Base-by-base conservation (phyloP, 2,329 filamentous ascomycete species). In the Nemania sp. region DNA sequence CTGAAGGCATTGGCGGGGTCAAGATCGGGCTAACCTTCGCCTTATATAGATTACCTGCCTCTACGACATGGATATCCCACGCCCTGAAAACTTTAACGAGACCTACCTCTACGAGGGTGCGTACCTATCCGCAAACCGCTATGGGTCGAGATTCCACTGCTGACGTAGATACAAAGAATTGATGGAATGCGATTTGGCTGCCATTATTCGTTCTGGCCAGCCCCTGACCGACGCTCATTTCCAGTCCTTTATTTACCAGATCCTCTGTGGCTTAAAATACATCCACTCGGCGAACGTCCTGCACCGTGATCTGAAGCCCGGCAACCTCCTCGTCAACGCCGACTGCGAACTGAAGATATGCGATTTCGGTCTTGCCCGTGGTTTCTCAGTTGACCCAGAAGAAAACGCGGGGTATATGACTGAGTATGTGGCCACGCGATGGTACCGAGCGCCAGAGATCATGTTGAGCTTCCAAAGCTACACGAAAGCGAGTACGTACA, bases 391-490 rank as follows among this genome's bases (percentile, higher is more conserved):
- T 72, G 94, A 98, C 69, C 95, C 95, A 1, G 92, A 99, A 77
- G 94, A 99, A 80, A 98, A 98, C 75, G 95, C 95, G 17, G 95
- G 95, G 20, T 99, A 98, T 79, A 98, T 99, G 95, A 99, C 95
- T 11, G 95, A 99, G 79, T 99, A 99, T 73, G 95, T 99, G 57
- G 95, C 95, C 52, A 99, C 95, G 54, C 86, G 95, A 80, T 99
- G 95, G 95, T 99, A 87, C 72, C 83, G 84, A 79, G 95, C 95
- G 3, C 95, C 95, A 5, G 95, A 99, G 78, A 99, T 99, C 71
- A 99, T 99, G 95, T 81, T 99, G 77, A 97, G 92, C 81, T 99
- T 99, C 86, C 94, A 98, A 79, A 97, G 92, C 81, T 99, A 99
- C 79, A 99, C 95, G 72, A 99, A 99, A 92, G 95, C 95, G 69